Conservation (phyloP, 257 asterid species). For the Gentiana straminea region DNA sequence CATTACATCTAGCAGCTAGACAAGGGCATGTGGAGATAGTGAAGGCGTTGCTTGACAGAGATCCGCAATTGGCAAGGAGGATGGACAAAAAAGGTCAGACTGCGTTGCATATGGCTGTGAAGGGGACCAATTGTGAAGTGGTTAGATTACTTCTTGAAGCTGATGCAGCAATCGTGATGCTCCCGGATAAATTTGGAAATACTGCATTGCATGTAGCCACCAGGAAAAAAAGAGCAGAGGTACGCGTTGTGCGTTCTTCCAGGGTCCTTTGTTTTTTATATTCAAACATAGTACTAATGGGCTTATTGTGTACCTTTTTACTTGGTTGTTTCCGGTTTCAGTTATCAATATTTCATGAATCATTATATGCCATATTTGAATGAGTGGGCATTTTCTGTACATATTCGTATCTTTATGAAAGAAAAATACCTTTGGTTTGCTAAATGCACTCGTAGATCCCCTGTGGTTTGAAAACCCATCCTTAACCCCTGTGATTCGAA, state of each 20-base stretch:
- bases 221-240: slow-evolving; percentile 45
- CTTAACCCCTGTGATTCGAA: too few species aligned
- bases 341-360: too few species aligned
- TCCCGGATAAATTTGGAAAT: slow-evolving; percentile 38
- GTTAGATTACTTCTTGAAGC: slow-evolving; percentile 38
- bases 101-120: slow-evolving; percentile 51
- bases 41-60: slow-evolving; percentile 39
- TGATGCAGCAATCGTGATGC: slow-evolving; percentile 51
- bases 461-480: too few species aligned
- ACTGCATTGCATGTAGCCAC: slow-evolving; percentile 44
- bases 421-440: too few species aligned
- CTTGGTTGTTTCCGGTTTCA: neutral
- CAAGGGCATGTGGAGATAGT: slow-evolving; percentile 46
- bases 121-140: slow-evolving; percentile 41
- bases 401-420: too few species aligned
- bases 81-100: slow-evolving; percentile 55
- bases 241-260: slow-evolving; percentile 10
- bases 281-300: neutral
- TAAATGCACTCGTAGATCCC: too few species aligned
- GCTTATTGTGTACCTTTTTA: neutral
- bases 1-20: slow-evolving; percentile 49
- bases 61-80: slow-evolving; percentile 41
- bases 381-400: too few species aligned
- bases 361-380: too few species aligned
- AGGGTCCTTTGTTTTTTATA: neutral